phyloP scores from a whole-genome alignment of 257 asterid species.

The Prunella vulgaris region DNA sequence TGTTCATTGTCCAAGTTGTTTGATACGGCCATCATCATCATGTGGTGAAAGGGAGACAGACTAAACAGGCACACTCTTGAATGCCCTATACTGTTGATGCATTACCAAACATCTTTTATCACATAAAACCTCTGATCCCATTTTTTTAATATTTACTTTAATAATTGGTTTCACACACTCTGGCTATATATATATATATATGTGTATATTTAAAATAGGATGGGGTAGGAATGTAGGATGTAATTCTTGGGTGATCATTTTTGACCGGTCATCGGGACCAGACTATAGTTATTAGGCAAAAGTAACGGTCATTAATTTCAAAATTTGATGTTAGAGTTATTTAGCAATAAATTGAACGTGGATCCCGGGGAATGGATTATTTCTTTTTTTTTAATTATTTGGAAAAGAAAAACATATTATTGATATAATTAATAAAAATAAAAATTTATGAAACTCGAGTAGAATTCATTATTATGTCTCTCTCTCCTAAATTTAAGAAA shows the following conservation, averaged over 20 bases:
- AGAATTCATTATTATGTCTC: no score
- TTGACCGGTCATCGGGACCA: not conserved
- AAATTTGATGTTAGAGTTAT: not conserved
- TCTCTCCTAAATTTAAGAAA: no score
- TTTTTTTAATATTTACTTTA: not conserved
- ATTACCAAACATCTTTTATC: slow-evolving; percentile 11
- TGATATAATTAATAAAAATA: no score
- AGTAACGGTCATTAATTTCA: not conserved
- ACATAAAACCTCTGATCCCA: not conserved
- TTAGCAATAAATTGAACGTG: not conserved
- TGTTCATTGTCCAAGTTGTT: not conserved
- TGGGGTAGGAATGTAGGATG: not conserved
- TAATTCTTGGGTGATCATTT: not conserved
- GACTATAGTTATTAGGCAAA: not conserved
- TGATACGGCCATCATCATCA: not conserved
- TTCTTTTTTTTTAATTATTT: no score
- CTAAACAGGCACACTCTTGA: not conserved
- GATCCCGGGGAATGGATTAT: no score
- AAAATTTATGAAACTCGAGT: no score
- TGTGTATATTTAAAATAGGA: not conserved
- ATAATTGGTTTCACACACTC: not conserved
- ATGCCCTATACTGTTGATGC: slow-evolving; percentile 10
- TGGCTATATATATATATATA: not conserved
- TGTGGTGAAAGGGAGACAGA: slow-evolving; percentile 11
- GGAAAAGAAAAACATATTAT: no score